Percentiles rank a stretch among this genome's conserved stretches.
Evolutionary conservation across 179 eudicot genomes (phyloP).

Genomic region (Carnegiea gigantea): DNA sequence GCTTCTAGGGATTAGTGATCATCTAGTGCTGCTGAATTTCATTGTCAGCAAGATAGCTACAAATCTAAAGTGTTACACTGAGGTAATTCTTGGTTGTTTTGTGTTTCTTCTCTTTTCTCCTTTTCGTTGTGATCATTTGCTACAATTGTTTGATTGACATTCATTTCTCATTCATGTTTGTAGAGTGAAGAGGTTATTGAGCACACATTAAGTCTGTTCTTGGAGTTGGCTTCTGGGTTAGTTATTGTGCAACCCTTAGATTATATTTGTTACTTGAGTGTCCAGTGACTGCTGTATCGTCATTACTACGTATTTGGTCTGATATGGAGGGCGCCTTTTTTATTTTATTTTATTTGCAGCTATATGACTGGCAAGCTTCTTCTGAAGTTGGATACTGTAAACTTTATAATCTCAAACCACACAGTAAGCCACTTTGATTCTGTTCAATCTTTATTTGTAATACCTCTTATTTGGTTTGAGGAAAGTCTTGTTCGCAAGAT

Average conservation of each 20-base stretch:
- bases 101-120: background rate
- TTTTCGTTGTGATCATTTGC: slow-evolving; percentile 8
- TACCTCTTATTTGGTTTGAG: slow-evolving; percentile 23
- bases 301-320: background rate
- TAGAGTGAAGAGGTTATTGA: slow-evolving; percentile 94
- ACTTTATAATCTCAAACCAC: slow-evolving; percentile 82
- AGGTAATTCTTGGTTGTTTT: slow-evolving; percentile 43
- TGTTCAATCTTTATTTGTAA: slow-evolving; percentile 1
- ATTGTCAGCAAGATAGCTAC: slow-evolving; percentile 90
- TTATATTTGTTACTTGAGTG: background rate
- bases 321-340: background rate
- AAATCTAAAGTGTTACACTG: slow-evolving; percentile 82
- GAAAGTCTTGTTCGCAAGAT: slow-evolving; percentile 4
- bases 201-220: slow-evolving; percentile 80
- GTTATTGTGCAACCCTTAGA: slow-evolving; percentile 28
- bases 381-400: slow-evolving; percentile 86
- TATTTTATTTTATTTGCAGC: slow-evolving; percentile 38
- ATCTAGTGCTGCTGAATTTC: slow-evolving; percentile 73
- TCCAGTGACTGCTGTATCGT: slow-evolving; percentile 8
- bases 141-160: slow-evolving; percentile 13
- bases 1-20: slow-evolving; percentile 92
- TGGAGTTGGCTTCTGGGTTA: slow-evolving; percentile 96
- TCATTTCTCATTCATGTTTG: slow-evolving; percentile 24
- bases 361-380: slow-evolving; percentile 97
- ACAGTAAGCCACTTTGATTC: slow-evolving; percentile 48